Percentiles rank a stretch among this genome's conserved stretches.
These are phyloP conservation scores for Apiospora sp. DNA, from an alignment of 2,329 filamentous ascomycete genomes.

Conservation along the genomic window DNA sequence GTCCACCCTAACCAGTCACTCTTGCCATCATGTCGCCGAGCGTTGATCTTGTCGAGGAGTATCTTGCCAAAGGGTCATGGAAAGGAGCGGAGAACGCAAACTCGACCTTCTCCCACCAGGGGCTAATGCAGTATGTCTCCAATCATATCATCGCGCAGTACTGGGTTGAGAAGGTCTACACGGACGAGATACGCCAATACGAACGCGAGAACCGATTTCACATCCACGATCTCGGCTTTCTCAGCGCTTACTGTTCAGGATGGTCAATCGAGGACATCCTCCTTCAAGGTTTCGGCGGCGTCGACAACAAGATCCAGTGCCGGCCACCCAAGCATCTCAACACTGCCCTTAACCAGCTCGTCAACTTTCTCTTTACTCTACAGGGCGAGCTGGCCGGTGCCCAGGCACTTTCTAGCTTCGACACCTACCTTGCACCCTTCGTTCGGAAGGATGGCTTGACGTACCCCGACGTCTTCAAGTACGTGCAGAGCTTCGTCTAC, in stretches of 20 bases:
- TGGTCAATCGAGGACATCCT: conserved; percentile 12
- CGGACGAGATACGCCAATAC: conserved; percentile 14
- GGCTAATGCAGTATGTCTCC: conserved; percentile 1
- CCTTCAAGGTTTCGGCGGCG: neutral
- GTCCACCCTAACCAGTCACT: neutral
- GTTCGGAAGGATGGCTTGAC: conserved; percentile 11
- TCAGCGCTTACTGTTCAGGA: conserved; percentile 4
- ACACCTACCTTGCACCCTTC: conserved; percentile 10
- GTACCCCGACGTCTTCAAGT: conserved; percentile 11
- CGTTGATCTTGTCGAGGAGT: conserved; percentile 6
- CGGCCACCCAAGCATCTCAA: conserved; percentile 1
- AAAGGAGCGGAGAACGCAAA: conserved; percentile 2
- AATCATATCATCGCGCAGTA: conserved; percentile 6
- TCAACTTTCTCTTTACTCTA: neutral
- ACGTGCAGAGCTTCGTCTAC: conserved; percentile 14
- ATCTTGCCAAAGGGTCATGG: conserved; percentile 1
- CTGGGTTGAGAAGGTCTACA: conserved; percentile 6
- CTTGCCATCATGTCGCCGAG: neutral
- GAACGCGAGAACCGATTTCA: conserved; percentile 1
- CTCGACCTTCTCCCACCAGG: conserved; percentile 7
- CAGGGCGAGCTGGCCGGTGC: conserved; percentile 7
- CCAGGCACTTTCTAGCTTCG: conserved; percentile 1
- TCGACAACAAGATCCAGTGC: conserved; percentile 8
- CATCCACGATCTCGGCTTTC: conserved; percentile 2
- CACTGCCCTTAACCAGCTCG: conserved; percentile 1